These are phyloP conservation scores for Jamesozyma spencerorum DNA, from an alignment of 805 yeast species.

Conservation along the genomic window DNA sequence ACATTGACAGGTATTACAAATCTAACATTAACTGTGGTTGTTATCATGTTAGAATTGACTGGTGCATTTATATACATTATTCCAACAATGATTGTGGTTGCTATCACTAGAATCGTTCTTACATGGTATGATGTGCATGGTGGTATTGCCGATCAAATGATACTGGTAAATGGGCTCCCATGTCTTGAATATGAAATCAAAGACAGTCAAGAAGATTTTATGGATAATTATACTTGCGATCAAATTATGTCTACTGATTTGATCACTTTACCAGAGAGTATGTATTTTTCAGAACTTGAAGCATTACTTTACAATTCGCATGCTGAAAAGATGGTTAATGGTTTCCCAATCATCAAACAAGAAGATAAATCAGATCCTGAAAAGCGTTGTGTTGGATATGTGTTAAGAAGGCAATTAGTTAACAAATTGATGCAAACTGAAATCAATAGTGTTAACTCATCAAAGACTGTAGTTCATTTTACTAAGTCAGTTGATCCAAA, in stretches of 20 bases:
- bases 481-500: background rate
- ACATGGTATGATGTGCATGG: slow-evolving; percentile 62
- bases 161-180: slow-evolving; percentile 80
- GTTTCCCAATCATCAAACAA: slow-evolving; percentile 47
- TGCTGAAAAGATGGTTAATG: slow-evolving; percentile 32
- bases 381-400: slow-evolving; percentile 34
- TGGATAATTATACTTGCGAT: slow-evolving; percentile 34
- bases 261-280: slow-evolving; percentile 18
- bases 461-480: slow-evolving; percentile 11
- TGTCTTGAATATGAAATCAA: slow-evolving; percentile 60
- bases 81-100: slow-evolving; percentile 94
- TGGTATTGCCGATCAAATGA: slow-evolving; percentile 96
- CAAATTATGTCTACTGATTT: slow-evolving; percentile 53
- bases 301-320: slow-evolving; percentile 15
- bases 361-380: slow-evolving; percentile 27
- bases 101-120: slow-evolving; percentile 71
- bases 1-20: slow-evolving; percentile 91
- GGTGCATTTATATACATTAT: slow-evolving; percentile 88
- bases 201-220: slow-evolving; percentile 47
- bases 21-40: slow-evolving; percentile 83
- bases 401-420: slow-evolving; percentile 22
- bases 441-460: slow-evolving; percentile 23
- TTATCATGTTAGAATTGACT: slow-evolving; percentile 91
- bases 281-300: slow-evolving; percentile 21
- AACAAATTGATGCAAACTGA: slow-evolving; percentile 13